Percentiles rank a stretch among this genome's conserved stretches.
Conservation (phyloP, 331 rosid species). For the Erythrophleum ivorense region DNA sequence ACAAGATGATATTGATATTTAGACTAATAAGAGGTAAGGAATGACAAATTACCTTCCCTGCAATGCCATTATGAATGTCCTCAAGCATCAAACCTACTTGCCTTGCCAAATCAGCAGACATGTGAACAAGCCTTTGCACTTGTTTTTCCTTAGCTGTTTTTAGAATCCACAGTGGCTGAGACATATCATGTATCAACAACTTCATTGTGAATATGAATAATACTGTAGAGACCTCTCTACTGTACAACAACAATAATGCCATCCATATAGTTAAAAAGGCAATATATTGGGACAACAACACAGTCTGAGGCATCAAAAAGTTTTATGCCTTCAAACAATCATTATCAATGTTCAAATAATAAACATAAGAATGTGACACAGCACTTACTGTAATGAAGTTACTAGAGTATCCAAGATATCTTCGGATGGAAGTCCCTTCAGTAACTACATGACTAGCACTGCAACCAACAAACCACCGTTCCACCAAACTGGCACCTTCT, state of each 20-base stretch:
- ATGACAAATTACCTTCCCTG: conserved; percentile 60
- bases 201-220: conserved; percentile 38
- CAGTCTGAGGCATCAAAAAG: conserved; percentile 34
- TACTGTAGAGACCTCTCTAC: conserved; percentile 26
- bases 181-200: conserved; percentile 51
- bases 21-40: conserved; percentile 33
- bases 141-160: conserved; percentile 86
- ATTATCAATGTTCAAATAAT: conserved; percentile 31
- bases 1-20: conserved; percentile 8
- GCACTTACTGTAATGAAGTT: conserved; percentile 84
- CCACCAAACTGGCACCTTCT: conserved; percentile 78
- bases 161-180: conserved; percentile 96
- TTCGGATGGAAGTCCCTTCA: conserved; percentile 76
- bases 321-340: conserved; percentile 23
- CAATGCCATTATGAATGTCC: conserved; percentile 55
- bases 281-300: conserved; percentile 11
- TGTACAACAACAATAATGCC: conserved; percentile 22
- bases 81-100: conserved; percentile 80
- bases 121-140: conserved; percentile 79
- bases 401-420: conserved; percentile 85
- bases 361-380: conserved; percentile 26
- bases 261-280: conserved; percentile 12
- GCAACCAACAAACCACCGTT: conserved; percentile 93
- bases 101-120: conserved; percentile 93
- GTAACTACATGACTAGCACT: conserved; percentile 87